Base-by-base conservation (phyloP, 768 basidiomycete genomes). In the Trametes villosa region DNA sequence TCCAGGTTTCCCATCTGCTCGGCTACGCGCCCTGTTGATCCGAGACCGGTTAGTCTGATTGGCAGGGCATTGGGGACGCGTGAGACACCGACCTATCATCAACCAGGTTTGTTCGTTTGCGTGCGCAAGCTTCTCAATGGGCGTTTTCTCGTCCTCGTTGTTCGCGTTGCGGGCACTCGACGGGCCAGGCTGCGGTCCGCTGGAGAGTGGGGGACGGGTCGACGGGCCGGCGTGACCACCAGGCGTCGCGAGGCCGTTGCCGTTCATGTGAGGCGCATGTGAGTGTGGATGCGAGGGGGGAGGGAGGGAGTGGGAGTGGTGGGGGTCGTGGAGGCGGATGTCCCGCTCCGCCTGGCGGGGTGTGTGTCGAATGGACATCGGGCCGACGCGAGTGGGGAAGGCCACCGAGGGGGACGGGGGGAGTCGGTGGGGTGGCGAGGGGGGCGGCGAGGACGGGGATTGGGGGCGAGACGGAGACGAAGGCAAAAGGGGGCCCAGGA, bases 81-180 rank as follows among this genome's bases (percentile, higher is more conserved):
- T 51, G 57, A 40, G 56, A 57, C 45, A 71, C 83, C 13, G 9
- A 92, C 94, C 95, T 74, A 96, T 95, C 68, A 96, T 78, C 63
- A 95, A 85, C 95, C 95, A 97, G 42, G 95, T 96, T 75, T 93
- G 89, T 72, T 96, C 95, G 75, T 97, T 96, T 51, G 94, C 92
- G 34, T 82, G 78, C 22, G 89, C 86, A 53, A 97, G 83, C 64
- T 92, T 92, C 75, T 89, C 85, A 60, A 92, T 85, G 53, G 86
- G 65, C 27, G 74, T 36, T 72, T 76, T 53, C 63, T 61, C 64
- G 36, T 78, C 60, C 24, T 68, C 69, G 67, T 67, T 73, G 54
- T 76, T 77, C 22, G 77, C 78, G 33, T 81, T 78, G 36, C 86
- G 80, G 29, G 62, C 40, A 18, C 57, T 63, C 26, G 66, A 63